phyloP scores from a whole-genome alignment of 176 grass and related monocot species.

The Melocanna baccifera region DNA sequence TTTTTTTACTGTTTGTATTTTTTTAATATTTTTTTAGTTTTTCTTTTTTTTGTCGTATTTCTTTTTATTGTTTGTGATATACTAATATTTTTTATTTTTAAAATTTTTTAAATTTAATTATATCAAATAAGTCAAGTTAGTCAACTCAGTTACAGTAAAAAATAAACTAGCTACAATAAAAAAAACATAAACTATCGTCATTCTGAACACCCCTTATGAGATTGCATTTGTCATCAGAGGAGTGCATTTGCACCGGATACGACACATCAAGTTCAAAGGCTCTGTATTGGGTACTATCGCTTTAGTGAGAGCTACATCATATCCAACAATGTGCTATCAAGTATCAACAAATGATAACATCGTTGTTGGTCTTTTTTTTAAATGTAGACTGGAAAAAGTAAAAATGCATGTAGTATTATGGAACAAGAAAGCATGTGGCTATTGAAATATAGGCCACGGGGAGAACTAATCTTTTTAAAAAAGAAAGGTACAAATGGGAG shows the following conservation, averaged over 20 bases:
- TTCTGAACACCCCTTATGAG: no score
- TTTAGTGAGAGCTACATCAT: neutral
- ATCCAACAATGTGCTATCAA: neutral
- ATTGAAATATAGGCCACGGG: neutral
- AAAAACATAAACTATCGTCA: no score
- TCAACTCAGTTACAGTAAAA: no score
- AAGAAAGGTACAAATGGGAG: neutral
- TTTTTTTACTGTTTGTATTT: no score
- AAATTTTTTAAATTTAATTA: no score
- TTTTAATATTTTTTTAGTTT: no score
- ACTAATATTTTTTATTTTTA: no score
- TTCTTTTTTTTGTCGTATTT: no score
- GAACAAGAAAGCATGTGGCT: neutral
- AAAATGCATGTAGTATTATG: neutral
- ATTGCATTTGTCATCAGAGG: neutral
- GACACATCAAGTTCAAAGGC: neutral
- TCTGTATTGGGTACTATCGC: neutral
- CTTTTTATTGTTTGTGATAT: no score
- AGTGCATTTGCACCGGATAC: neutral
- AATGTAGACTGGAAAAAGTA: neutral
- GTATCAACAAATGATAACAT: neutral
- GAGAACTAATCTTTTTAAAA: neutral
- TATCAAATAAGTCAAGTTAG: no score
- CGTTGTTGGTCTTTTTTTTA: neutral
- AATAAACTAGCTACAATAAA: no score